Evolutionary conservation across 306 rosid genomes (phyloP), one percentile per base, ranked within the genome.

Genomic region (Medicago lupulina): DNA sequence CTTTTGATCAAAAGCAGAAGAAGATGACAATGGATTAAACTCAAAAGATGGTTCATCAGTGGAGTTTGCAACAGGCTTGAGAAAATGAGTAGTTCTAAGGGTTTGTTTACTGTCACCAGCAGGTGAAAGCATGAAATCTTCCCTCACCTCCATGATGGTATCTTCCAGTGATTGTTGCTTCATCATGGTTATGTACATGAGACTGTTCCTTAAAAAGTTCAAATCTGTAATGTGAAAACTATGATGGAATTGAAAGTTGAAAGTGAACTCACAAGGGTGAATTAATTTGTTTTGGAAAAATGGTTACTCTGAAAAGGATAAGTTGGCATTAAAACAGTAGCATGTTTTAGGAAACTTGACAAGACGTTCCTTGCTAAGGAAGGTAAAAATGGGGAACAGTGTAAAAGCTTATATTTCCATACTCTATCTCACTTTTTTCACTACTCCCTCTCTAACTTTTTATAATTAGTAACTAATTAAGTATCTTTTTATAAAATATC

Each of bases 41-140:
- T 9, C 38, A n/a, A n/a, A 75, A 67, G 11, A 1, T 8, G 54
- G 49, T 12, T 51, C 80, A 15, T 55, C 28, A 31, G 4, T 39
- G 67, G 74, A 36, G 43, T 75, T 59, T 28, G 79, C n/a, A 76
- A 31, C 17, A 10, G 93, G 89, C 59, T 79, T 85, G 8, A 86
- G 84, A 73, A 83, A 88, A 57, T 77, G 82, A 2, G 87, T 85
- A 2, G 16, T 47, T 83, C 88, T 86, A 6, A 38, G 7, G 36
- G 53, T 47, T 82, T 87, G 80, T 9, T 51, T 5, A n/a, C 86
- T 76, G 1, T 86, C 84, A n/a, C 85, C 88, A 9, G 62, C 75
- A 2, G 88, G 88, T 38, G 92, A 83, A 79, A 90, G 76, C 89
- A 90, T 88, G 18, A 75, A 1, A 44, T 70, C 83, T 31, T 86